A percentile compares a stretch with the other conserved stretches of the same genome.
These are phyloP conservation scores for Penicillium hordei DNA, from an alignment of 2,329 filamentous ascomycete species.

Conservation along the genomic window DNA sequence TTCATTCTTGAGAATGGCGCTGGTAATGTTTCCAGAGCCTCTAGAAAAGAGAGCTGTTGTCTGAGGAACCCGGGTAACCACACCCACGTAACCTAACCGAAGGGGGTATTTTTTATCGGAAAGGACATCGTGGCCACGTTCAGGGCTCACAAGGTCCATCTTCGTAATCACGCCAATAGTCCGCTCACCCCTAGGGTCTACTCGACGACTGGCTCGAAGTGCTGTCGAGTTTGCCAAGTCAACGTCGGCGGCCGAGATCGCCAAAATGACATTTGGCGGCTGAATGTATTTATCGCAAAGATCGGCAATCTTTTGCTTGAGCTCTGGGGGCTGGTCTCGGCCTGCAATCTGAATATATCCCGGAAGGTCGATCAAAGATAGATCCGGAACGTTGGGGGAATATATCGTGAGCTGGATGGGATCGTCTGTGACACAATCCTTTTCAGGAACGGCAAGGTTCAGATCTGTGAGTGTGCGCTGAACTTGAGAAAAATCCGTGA, in stretches of 20 bases:
- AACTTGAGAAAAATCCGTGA: conserved; percentile 79
- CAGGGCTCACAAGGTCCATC: conserved; percentile 92
- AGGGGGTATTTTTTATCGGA: conserved; percentile 90
- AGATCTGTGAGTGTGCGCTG: conserved; percentile 93
- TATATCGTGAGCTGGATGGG: conserved; percentile 95
- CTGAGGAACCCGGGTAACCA: conserved; percentile 78
- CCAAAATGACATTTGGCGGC: conserved; percentile 90
- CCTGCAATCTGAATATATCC: conserved; percentile 97
- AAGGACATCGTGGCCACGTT: conserved; percentile 73
- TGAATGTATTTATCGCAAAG: conserved; percentile 99
- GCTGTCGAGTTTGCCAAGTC: conserved; percentile 96
- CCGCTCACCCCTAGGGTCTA: conserved; percentile 89
- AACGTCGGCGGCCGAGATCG: conserved; percentile 95
- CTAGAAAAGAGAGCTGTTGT: conserved; percentile 73
- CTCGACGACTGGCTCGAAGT: conserved; percentile 80
- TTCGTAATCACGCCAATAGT: conserved; percentile 99
- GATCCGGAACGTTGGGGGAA: conserved; percentile 90
- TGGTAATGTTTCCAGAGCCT: conserved; percentile 74
- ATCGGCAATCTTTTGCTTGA: conserved; percentile 94
- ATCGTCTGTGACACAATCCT: conserved; percentile 91
- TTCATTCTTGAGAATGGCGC: conserved; percentile 83
- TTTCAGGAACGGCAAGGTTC: conserved; percentile 86
- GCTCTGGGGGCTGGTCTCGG: conserved; percentile 80
- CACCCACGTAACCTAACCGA: conserved; percentile 92
- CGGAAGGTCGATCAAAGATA: conserved; percentile 92